Percentiles rank a stretch among this genome's conserved stretches.
phyloP scores from a whole-genome alignment of 2,329 filamentous ascomycete species.

The Sarocladium brachiariae region DNA sequence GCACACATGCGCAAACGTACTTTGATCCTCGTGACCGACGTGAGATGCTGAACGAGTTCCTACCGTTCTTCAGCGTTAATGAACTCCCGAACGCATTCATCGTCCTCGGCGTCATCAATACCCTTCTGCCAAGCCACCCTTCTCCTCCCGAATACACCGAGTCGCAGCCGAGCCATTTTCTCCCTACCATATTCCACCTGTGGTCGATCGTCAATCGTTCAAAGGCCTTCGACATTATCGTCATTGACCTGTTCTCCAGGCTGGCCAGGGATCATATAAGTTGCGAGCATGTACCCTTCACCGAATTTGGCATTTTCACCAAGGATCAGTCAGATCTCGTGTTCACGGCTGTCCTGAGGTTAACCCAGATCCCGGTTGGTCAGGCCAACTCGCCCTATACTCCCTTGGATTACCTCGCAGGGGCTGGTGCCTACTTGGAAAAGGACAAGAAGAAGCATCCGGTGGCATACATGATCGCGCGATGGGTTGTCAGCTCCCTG shows the following conservation, averaged over 20 bases:
- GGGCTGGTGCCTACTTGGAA: conserved; percentile 79
- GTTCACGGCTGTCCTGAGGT: conserved; percentile 81
- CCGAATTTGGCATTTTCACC: conserved; percentile 84
- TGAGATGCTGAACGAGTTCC: conserved; percentile 70
- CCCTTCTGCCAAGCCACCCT: conserved; percentile 79
- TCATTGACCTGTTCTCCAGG: conserved; percentile 84
- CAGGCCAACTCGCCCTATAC: conserved; percentile 93
- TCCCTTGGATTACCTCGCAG: conserved; percentile 73
- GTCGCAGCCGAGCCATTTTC: conserved; percentile 79
- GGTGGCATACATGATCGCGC: conserved; percentile 81
- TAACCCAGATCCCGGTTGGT: conserved; percentile 93
- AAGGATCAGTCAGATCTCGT: conserved; percentile 86
- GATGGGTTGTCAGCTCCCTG: conserved; percentile 88
- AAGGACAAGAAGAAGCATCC: conserved; percentile 93
- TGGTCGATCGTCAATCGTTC: conserved; percentile 93
- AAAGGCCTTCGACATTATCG: conserved; percentile 76
- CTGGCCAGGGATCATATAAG: conserved; percentile 77
- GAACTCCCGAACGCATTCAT: conserved; percentile 90
- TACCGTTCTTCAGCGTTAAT: conserved; percentile 87
- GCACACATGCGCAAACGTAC: conserved; percentile 83
- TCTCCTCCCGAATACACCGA: conserved; percentile 63
- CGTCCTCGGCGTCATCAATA: conserved; percentile 79
- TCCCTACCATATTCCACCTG: conserved; percentile 92
- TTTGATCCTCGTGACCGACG: conserved; percentile 85
- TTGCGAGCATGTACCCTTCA: conserved; percentile 70